Evolutionary conservation across 83 land plant genomes (phyloP), one percentile per base, ranked within the genome.

Genomic region (Picea abies): DNA sequence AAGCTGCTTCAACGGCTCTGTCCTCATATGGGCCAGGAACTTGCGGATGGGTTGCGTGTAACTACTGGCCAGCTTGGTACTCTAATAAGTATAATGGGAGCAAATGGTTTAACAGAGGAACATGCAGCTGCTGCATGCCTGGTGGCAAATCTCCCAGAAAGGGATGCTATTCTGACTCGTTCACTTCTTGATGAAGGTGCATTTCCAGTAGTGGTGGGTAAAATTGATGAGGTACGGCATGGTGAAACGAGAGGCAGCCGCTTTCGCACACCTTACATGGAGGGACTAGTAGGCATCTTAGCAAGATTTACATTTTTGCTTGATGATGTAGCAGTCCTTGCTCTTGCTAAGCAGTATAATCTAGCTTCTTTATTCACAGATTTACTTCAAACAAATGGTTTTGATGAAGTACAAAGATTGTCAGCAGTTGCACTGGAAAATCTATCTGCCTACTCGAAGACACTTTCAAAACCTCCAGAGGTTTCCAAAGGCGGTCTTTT

Each of bases 121-220:
- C 99, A 96, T 81, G 96, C 97, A 63, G 96, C 94, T 60, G 97
- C 99, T 14, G 91, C 90, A 60, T 89, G 96, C 22, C 85, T 98
- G 47, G 79, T 98, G 49, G 97, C 99, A 58, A 90, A 93, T 60
- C 93, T 98, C 20, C 99, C 99, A 12, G 91, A 90, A 78, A 87
- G 83, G 82, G 99, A 98, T 84, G 68, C 85, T 41, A 86, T 80
- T 32, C 94, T 98, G 44, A 94, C 99, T 2, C 84, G 94, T 60
- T 91, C 91, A 71, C 86, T 98, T 84, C 87, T 96, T 26, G 92
- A 93, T 82, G 99, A 94, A 83, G 97, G 93, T 14, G 95, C 91
- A 11, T 90, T 96, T 63, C 76, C 88, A 61, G 49, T 90, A 49
- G 79, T 93, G 41, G 78, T 88, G 29, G 81, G 80, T 49, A 85